These are phyloP conservation scores for Magnusiomyces ingens DNA, from an alignment of 1,139 yeast genomes.

Conservation along the genomic window DNA sequence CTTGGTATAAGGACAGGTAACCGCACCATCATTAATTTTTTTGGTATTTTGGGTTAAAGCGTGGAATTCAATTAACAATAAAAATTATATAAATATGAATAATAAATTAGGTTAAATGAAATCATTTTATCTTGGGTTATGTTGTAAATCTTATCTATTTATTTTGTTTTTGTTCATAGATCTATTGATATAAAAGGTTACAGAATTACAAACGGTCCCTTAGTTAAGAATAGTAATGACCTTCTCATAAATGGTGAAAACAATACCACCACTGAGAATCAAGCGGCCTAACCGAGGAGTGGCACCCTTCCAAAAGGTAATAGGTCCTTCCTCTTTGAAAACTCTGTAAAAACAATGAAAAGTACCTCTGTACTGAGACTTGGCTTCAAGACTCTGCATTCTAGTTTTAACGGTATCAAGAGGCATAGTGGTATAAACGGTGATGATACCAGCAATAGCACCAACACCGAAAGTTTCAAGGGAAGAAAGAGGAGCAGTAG, in stretches of 20 bases:
- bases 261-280: conserved; percentile 91
- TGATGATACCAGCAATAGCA: conserved; percentile 84
- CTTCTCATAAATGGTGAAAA: conserved; percentile 89
- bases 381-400: conserved; percentile 90
- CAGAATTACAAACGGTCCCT: not conserved
- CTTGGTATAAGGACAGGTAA: too few species aligned
- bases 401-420: conserved; percentile 95
- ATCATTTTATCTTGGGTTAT: too few species aligned
- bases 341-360: conserved; percentile 73
- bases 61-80: not conserved
- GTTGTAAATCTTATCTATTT: too few species aligned
- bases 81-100: not conserved
- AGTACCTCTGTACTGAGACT: conserved; percentile 63
- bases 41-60: not conserved
- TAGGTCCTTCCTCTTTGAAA: conserved; percentile 81
- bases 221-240: conserved; percentile 52
- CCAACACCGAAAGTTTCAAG: conserved; percentile 83
- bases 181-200: too few species aligned
- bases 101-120: not conserved
- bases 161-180: too few species aligned
- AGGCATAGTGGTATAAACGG: conserved; percentile 97
- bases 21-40: not conserved
- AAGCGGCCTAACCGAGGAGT: conserved; percentile 92
- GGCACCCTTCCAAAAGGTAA: conserved; percentile 96
- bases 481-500: conserved; percentile 62